Evolutionary conservation across 164 flowering plant genomes (phyloP).

Genomic region (Magnolia officinalis): DNA sequence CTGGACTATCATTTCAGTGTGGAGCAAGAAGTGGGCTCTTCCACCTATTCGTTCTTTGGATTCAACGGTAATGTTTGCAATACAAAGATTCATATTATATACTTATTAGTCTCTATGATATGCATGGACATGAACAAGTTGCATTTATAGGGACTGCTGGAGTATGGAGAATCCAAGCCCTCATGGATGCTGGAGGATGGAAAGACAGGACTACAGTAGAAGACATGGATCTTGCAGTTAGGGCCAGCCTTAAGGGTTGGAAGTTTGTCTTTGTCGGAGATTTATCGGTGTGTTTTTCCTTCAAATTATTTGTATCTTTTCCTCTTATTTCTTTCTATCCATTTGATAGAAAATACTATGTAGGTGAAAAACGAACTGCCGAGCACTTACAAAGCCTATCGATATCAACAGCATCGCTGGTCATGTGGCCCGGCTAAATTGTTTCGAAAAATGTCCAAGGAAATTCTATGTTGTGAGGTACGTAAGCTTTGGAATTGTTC

Average conservation of each 20-base stretch:
- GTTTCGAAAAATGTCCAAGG: conserved; percentile 60
- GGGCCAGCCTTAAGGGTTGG: conserved; percentile 77
- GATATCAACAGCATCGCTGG: conserved; percentile 83
- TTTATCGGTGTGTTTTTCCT: conserved; percentile 29
- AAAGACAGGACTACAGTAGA: conserved; percentile 75
- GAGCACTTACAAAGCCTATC: conserved; percentile 68
- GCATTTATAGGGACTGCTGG: conserved; percentile 62
- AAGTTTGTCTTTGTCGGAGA: conserved; percentile 61
- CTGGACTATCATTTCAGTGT: conserved; percentile 62
- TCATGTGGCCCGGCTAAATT: conserved; percentile 88
- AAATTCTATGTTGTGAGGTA: conserved; percentile 46
- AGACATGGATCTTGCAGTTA: conserved; percentile 77
- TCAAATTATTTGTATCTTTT: neutral
- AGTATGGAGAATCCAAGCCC: conserved; percentile 60
- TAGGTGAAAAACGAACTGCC: conserved; percentile 78
- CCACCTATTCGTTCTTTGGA: conserved; percentile 63
- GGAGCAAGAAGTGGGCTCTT: conserved; percentile 80
- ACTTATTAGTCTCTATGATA: neutral
- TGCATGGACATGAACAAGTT: neutral
- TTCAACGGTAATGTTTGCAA: conserved; percentile 47
- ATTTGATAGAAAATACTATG: neutral
- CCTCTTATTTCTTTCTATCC: neutral
- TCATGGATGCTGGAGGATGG: conserved; percentile 78
- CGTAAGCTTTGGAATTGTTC: conserved; percentile 2
- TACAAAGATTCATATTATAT: neutral